These are phyloP conservation scores for Gossypium rotundifolium DNA, from an alignment of 345 rosid genomes.

Conservation along the genomic window DNA sequence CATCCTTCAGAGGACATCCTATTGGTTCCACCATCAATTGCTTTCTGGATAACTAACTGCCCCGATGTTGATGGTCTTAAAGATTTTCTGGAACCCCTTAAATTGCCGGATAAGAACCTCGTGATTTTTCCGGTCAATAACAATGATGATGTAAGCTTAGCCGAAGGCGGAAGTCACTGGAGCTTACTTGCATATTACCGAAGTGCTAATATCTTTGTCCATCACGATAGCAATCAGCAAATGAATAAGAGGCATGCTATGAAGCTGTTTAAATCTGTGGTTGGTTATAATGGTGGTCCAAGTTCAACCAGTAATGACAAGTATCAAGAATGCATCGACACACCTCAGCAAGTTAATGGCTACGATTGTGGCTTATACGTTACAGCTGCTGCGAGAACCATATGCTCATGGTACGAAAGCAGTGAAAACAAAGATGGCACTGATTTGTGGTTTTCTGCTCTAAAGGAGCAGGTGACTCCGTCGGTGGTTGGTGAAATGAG, in stretches of 20 bases:
- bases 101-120: slow-evolving; percentile 37
- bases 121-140: slow-evolving; percentile 71
- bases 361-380: slow-evolving; percentile 72
- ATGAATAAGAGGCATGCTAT: slow-evolving; percentile 35
- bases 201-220: slow-evolving; percentile 51
- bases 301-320: slow-evolving; percentile 23
- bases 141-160: slow-evolving; percentile 49
- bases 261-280: slow-evolving; percentile 40
- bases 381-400: slow-evolving; percentile 46
- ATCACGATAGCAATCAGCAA: slow-evolving; percentile 59
- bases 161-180: slow-evolving; percentile 89
- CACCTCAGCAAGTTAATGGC: slow-evolving; percentile 68
- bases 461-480: slow-evolving; percentile 55
- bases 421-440: slow-evolving; percentile 22
- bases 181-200: slow-evolving; percentile 61
- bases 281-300: slow-evolving; percentile 27
- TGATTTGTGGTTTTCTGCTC: slow-evolving; percentile 54
- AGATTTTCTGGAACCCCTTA: slow-evolving; percentile 57
- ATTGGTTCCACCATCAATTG: slow-evolving; percentile 65
- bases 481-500: slow-evolving; percentile 40
- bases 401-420: slow-evolving; percentile 48
- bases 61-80: slow-evolving; percentile 42
- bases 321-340: slow-evolving; percentile 35
- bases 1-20: slow-evolving; percentile 42
- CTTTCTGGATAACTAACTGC: slow-evolving; percentile 80